Base-by-base conservation (phyloP, 2,329 filamentous ascomycete genomes). In the Aspergillus chevalieri region DNA sequence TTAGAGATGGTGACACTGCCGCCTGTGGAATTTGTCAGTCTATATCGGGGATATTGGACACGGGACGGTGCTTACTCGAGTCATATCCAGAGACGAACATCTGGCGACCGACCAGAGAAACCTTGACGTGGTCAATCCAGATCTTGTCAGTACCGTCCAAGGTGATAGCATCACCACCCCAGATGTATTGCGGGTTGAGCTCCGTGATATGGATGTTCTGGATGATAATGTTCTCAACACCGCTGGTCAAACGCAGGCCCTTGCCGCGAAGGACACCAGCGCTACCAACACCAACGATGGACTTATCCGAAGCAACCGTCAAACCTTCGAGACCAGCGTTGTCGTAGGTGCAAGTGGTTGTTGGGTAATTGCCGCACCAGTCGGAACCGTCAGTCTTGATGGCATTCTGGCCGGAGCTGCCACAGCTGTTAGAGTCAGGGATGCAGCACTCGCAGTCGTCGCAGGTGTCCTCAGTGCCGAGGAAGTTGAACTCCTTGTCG, bases 1-100 rank as follows among this genome's bases (percentile, higher is more conserved):
- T 83, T 82, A 57, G 79, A 79, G 62, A 83, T 76, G 21, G 79
- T 80, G 15, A 82, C 75, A 42, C 75, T 72, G 57, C 71, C 73
- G 53, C 72, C 75, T 49, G 75, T 43, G 26, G 5, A 70, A 5
- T 60, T 9, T 4, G 60, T 63, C 70, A 74, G 51, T 76, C 76
- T 45, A 76, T 65, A 41, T 79, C 75, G 30, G 78, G 73, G 66
- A 78, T 73, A 64, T 33, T 75, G 73, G 44, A 74, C 75, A 52
- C 79, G 39, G 75, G 74, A 43, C 70, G 74, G 63, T 74, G 59
- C 55, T 43, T 51, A 61, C 54, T 58, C 10, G 56, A 46, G 21
- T 57, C 50, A n/a, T 56, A 61, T 19, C 60, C 61, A 39, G 57
- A 49, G 8, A 62, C 60, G 42, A 63, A 55, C 57, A 61, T 59